These are phyloP conservation scores for Flaveria bidentis DNA, from an alignment of 129 eudicot genomes.

Conservation along the genomic window DNA sequence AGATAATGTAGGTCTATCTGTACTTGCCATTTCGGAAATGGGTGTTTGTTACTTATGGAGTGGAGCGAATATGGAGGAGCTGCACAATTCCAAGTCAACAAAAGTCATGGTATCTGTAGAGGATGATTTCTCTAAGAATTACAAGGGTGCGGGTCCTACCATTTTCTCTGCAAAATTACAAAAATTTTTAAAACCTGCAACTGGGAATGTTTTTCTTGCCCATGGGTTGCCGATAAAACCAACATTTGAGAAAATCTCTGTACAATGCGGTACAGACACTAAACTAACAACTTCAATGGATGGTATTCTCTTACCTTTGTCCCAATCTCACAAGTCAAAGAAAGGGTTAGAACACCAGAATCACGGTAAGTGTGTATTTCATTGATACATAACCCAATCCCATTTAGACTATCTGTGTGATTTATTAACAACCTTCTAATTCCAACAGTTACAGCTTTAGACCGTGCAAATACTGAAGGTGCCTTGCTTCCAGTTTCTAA, in stretches of 20 bases:
- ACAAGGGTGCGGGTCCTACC: conserved; percentile 55
- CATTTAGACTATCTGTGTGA: conserved; percentile 3
- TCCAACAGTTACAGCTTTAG: conserved; percentile 85
- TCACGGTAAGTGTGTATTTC: conserved; percentile 49
- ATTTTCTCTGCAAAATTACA: conserved; percentile 81
- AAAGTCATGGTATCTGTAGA: conserved; percentile 49
- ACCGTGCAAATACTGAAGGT: conserved; percentile 87
- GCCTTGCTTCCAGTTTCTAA: conserved; percentile 68
- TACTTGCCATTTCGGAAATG: conserved; percentile 79
- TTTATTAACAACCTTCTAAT: conserved; percentile 25
- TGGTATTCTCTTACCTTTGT: conserved; percentile 70
- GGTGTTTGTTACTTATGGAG: conserved; percentile 87
- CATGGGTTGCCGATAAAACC: conserved; percentile 84
- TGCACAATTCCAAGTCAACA: conserved; percentile 64
- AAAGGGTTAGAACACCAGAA: conserved; percentile 47
- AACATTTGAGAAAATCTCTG: conserved; percentile 64
- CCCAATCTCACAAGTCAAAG: conserved; percentile 61
- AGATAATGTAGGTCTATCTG: conserved; percentile 52
- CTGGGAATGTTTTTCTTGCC: conserved; percentile 68
- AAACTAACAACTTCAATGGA: conserved; percentile 56
- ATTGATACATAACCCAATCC: neutral
- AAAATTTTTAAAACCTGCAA: conserved; percentile 38
- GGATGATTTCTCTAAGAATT: conserved; percentile 42
- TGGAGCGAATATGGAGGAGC: conserved; percentile 57
- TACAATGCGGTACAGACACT: conserved; percentile 67